Base-by-base conservation (phyloP, 768 basidiomycete species). In the Epithele typhae region DNA sequence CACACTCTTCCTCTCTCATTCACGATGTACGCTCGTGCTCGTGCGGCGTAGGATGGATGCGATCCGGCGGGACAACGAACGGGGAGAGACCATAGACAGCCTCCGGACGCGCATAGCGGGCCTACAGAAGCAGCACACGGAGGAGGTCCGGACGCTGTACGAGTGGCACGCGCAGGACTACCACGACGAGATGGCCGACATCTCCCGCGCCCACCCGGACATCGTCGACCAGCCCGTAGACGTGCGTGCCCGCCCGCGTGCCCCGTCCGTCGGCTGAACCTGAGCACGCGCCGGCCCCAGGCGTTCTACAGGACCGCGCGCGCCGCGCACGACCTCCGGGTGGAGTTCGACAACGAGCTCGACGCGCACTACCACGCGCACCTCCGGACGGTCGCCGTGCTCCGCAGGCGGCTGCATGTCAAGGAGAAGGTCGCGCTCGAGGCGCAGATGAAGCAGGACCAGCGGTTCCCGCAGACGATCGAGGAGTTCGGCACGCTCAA, bases 391-490 rank as follows among this genome's bases (percentile, higher is more conserved):
- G 17, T 68, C 9, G 25, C 46, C 3, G 52, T 51, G 4, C 58
- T 68, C 11, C 11, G 45, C 7, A 12, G 0, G 15, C 52, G 51
- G 11, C 58, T 59, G 2, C 45, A 18, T 3, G 0, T 0, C 53
- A 62, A 30, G 49, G 42, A 14, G 9, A n/a, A 5, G 35, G 51
- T 38, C 3, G 68, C 69, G 41, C 48, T 47, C 25, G 12, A 25
- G 0, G 48, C 48, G 18, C 63, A 59, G 14, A 57, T 55, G 36
- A 47, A 36, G 15, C 64, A 61, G n/a, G 66, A 69, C 43, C 57
- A 62, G 4, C 59, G 56, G 40, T 72, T 72, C 35, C 70, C 70
- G 2, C 49, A 44, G 33, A 60, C 48, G 22, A 38, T 57, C 25
- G 49, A 45, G 2, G 64, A 65, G 25, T 73, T 63, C 49, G 48